A percentile compares a stretch with the other conserved stretches of the same genome.
Conservation (phyloP, 805 yeast genomes). For the Cyberlindnera saturnus region DNA sequence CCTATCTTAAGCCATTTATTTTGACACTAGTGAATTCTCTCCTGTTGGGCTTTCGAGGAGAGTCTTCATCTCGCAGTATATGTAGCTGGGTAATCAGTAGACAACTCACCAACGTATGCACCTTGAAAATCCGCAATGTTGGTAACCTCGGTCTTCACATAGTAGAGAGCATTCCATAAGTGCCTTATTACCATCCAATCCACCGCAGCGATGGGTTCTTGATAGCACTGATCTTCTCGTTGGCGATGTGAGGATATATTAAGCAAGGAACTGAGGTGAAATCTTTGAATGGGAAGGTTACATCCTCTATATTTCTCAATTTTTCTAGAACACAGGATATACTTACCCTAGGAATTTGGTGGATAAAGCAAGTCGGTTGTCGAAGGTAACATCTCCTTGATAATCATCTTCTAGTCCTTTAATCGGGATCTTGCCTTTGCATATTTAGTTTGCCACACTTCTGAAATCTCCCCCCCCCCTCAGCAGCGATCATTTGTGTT, state of each 20-base stretch:
- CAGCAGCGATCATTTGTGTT: conserved; percentile 23
- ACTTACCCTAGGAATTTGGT: conserved; percentile 38
- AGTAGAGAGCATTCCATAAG: conserved; percentile 39
- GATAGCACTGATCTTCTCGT: conserved; percentile 22
- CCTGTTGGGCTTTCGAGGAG: background rate
- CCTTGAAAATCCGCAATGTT: conserved; percentile 11
- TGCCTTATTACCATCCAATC: conserved; percentile 54
- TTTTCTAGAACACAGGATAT: conserved; percentile 37
- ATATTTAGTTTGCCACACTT: conserved; percentile 54
- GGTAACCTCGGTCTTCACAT: conserved; percentile 8
- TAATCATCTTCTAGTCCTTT: conserved; percentile 34
- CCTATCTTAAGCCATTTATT: conserved; percentile 9
- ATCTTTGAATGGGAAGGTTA: conserved; percentile 46
- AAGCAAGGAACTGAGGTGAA: conserved; percentile 48
- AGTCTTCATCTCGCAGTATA: too few relatives aligned
- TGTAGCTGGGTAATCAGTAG: conserved; percentile 8
- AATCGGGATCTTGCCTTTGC: conserved; percentile 40
- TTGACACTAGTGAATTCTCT: background rate
- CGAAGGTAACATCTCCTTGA: conserved; percentile 37
- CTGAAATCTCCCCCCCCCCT: conserved; percentile 51
- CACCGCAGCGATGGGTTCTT: conserved; percentile 36
- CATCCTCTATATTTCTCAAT: conserved; percentile 48
- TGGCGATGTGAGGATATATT: conserved; percentile 47
- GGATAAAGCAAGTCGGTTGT: conserved; percentile 41
- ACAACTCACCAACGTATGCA: conserved; percentile 5